phyloP scores from a whole-genome alignment of 2,329 filamentous ascomycete species.

The Massarina eburnea region DNA sequence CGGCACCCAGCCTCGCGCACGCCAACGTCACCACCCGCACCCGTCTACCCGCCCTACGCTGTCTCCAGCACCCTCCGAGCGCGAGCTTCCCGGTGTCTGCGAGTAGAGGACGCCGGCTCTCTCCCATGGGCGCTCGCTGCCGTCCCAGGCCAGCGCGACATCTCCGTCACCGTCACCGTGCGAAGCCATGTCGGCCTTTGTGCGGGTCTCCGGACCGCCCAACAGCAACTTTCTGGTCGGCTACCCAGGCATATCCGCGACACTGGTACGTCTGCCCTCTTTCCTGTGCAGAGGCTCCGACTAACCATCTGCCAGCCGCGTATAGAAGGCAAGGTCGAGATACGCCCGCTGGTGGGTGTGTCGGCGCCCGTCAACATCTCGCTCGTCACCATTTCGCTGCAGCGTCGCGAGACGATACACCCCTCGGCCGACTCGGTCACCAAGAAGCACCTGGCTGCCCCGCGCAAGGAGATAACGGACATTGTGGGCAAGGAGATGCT shows the following conservation, averaged over 20 bases:
- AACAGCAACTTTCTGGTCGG: conserved; percentile 97
- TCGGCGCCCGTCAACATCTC: conserved; percentile 90
- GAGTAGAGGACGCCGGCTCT: conserved; percentile 15
- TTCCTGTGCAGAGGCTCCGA: conserved; percentile 6
- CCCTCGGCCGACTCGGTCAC: conserved; percentile 92
- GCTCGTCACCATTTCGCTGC: conserved; percentile 89
- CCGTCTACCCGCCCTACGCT: neutral
- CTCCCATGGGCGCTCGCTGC: conserved; percentile 40
- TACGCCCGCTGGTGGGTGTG: conserved; percentile 80
- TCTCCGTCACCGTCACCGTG: conserved; percentile 18
- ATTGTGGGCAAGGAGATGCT: conserved; percentile 95
- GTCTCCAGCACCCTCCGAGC: neutral
- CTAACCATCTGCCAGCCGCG: conserved; percentile 66
- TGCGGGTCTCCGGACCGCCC: conserved; percentile 94
- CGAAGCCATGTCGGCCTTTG: conserved; percentile 66
- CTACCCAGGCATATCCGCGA: conserved; percentile 97
- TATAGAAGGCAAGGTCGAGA: conserved; percentile 97
- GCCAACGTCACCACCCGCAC: conserved; percentile 3
- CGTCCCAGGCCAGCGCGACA: conserved; percentile 38
- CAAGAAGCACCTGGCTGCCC: conserved; percentile 87
- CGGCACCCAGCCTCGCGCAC: neutral
- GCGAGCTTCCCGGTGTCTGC: conserved; percentile 6
- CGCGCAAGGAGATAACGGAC: conserved; percentile 86
- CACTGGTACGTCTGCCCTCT: conserved; percentile 68
- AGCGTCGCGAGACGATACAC: conserved; percentile 93